Evolutionary conservation across 345 rosid genomes (phyloP), one percentile per base, ranked within the genome.

Genomic region (Rhizophora apiculata): DNA sequence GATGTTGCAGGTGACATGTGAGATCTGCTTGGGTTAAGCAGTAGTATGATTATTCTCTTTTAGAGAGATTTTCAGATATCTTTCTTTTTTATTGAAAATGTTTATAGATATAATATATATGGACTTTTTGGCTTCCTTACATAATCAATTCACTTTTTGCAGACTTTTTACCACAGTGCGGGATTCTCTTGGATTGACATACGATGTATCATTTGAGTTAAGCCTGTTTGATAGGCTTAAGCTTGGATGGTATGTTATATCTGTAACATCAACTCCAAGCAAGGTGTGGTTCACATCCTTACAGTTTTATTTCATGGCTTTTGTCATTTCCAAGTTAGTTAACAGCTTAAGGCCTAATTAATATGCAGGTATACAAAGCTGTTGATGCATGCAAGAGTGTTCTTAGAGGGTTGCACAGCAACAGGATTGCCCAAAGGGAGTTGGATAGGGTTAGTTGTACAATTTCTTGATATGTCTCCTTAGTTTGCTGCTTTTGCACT

Each of bases 161-260:
- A 95, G 99, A 89, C 98, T 96, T 76, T 96, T 96, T 80, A 96
- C 99, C 52, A 88, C 99, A n/a, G 99, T 96, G 34, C 76, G 98
- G 71, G 98, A 96, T 75, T 92, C 99, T 71, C 98, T 92, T 81
- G 99, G 99, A 74, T 84, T 96, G 81, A 96, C 98, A 64, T 96
- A 96, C 65, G 99, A 96, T 74, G 98, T 96, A 36, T 96, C 99
- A 53, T 96, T 96, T 72, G 99, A 96, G 84, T 84, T 96, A 68
- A 92, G 89, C 86, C 84, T 96, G 64, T 92, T 92, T 74, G 99
- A 96, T 75, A 87, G 95, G 80, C 90, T 96, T 68, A 85, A 89
- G 61, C 98, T 96, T 68, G 99, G 99, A 49, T 96, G 99, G 99
- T 96, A 92, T 85, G 99, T 96, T 75, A 80, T 96, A 77, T 90